A percentile compares a stretch with the other conserved stretches of the same genome.
These are phyloP conservation scores for Diutina rugosa DNA, from an alignment of 1,139 yeast species.

Conservation along the genomic window DNA sequence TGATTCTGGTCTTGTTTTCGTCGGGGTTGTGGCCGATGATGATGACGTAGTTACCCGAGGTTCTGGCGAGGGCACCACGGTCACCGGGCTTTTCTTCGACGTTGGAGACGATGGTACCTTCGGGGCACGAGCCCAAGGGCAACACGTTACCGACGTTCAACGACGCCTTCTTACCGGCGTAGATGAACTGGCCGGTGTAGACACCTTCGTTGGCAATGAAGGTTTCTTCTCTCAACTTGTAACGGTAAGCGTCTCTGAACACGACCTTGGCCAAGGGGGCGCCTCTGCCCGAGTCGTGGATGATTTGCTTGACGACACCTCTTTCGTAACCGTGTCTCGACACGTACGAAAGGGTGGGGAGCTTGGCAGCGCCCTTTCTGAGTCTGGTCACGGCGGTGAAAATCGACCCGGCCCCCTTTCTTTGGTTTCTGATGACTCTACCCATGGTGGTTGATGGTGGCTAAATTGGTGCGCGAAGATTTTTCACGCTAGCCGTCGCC, in stretches of 20 bases:
- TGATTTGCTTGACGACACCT: slow-evolving; percentile 96
- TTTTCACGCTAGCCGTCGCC: not conserved
- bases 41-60: slow-evolving; percentile 98
- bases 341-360: slow-evolving; percentile 97
- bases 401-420: slow-evolving; percentile 99
- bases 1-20: slow-evolving; percentile 97
- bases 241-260: slow-evolving; percentile 99
- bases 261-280: slow-evolving; percentile 99
- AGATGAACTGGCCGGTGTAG: slow-evolving; percentile 97
- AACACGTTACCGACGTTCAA: slow-evolving; percentile 95
- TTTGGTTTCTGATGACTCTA: slow-evolving; percentile 99
- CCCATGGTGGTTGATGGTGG: slow-evolving; percentile 25
- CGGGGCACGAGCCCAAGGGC: slow-evolving; percentile 96
- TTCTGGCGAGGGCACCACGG: slow-evolving; percentile 99
- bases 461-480: not conserved
- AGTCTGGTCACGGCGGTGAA: slow-evolving; percentile 99
- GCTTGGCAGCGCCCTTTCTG: slow-evolving; percentile 99
- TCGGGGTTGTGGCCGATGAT: slow-evolving; percentile 99
- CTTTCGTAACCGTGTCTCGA: slow-evolving; percentile 99
- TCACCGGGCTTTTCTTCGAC: slow-evolving; percentile 99
- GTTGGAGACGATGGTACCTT: slow-evolving; percentile 97
- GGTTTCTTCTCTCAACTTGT: slow-evolving; percentile 95
- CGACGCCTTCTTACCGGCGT: slow-evolving; percentile 98
- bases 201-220: slow-evolving; percentile 99
- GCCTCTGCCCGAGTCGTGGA: slow-evolving; percentile 99